phyloP scores from a whole-genome alignment of 2,329 filamentous ascomycete species.

The Periconia sp. region DNA sequence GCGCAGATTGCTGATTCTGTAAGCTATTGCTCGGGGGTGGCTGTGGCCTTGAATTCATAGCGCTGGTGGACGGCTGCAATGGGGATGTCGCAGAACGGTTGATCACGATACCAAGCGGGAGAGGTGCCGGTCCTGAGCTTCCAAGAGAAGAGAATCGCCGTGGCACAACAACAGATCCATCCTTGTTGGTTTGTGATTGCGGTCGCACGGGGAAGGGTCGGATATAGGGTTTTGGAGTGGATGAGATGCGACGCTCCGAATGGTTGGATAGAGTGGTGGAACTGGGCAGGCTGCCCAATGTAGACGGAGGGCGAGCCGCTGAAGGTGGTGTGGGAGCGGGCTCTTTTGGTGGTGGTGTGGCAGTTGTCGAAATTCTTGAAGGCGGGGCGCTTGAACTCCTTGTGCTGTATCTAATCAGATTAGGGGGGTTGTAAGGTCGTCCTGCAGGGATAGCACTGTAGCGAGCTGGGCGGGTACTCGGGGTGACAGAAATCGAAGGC shows the following conservation, averaged over 20 bases:
- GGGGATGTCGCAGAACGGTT: conserved; percentile 39
- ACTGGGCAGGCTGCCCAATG: conserved; percentile 16
- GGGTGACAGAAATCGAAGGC: neutral
- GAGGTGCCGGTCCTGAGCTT: conserved; percentile 21
- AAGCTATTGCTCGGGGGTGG: conserved; percentile 13
- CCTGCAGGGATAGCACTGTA: conserved; percentile 7
- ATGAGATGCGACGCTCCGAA: conserved; percentile 27
- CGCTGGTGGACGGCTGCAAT: conserved; percentile 15
- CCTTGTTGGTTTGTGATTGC: conserved; percentile 27
- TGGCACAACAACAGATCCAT: conserved; percentile 25
- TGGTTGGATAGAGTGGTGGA: conserved; percentile 6
- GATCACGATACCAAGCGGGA: conserved; percentile 26
- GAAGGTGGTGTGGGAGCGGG: conserved; percentile 27
- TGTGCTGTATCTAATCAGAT: conserved; percentile 24
- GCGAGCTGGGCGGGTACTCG: conserved; percentile 1
- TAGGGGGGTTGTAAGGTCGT: conserved; percentile 19
- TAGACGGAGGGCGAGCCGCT: conserved; percentile 27
- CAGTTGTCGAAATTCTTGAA: conserved; percentile 17
- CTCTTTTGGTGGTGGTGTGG: conserved; percentile 33
- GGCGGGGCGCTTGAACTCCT: conserved; percentile 28
- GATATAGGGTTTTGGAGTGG: conserved; percentile 39
- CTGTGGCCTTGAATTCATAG: conserved; percentile 12
- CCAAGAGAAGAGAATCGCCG: conserved; percentile 34
- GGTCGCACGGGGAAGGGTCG: conserved; percentile 40
- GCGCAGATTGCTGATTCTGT: conserved; percentile 10